Evolutionary conservation across 257 asterid genomes (phyloP), one percentile per base, ranked within the genome.

Genomic region (Jaltomata sinuosa): DNA sequence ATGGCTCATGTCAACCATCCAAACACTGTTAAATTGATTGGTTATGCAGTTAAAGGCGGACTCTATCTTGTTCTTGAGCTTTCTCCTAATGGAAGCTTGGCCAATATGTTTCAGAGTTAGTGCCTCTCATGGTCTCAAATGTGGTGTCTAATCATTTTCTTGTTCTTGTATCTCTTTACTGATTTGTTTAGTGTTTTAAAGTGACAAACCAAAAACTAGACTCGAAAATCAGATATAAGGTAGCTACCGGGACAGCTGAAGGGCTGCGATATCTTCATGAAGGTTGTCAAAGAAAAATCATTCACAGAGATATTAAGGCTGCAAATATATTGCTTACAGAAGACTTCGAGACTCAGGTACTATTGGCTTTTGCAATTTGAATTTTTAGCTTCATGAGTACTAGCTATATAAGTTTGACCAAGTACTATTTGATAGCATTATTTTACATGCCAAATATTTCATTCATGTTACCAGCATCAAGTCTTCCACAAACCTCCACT

Each of bases 1-100:
- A 95, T 95, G 99, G 99, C 94, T 21, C 99, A 95, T 67, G 90
- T 95, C 22, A 92, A 93, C 86, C 98, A 95, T 88, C 99, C 97
- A 11, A 95, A 95, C 78, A 94, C 99, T 1, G 95, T 98, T 50
- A 95, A 91, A 72, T 65, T 93, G 93, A 88, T 95, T 2, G 99
- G 99, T 31, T 94, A 95, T 82, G 97, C 98, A 29, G 97, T 92
- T 36, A 98, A 93, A 90, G 93, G 95, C 15, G 98, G 98, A 87
- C 78, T 91, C 88, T 89, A 87, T 87, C 95, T 95, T 84, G 98
- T 95, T 8, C 98, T 95, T n/a, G 99, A 95, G 90, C 86, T 95
- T 65, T 94, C 97, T 83, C 98, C 97, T 42, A 86, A 91, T 57
- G 99, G 99, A 84, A 94, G 99, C 91, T 86, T 95, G 77, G 97